Evolutionary conservation across 2,329 filamentous ascomycete genomes (phyloP), one percentile per base, ranked within the genome.

Genomic region (Aspergillus ibericus): DNA sequence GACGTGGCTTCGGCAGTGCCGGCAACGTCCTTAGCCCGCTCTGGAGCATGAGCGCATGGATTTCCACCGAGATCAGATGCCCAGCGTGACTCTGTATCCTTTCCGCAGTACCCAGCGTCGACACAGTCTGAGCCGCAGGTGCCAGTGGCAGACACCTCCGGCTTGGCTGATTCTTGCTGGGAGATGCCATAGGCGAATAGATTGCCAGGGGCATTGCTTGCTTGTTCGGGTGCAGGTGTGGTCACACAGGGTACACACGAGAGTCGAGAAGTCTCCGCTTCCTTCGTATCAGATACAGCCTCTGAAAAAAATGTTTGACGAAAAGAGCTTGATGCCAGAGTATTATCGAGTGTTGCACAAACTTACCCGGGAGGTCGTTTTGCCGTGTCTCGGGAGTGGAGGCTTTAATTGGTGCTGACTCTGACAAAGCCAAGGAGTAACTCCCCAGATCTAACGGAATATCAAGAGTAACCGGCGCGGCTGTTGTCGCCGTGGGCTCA

Each of bases 281-380:
- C 56, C 34, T 58, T 54, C n/a, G 49, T 56, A 61, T 59, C 16
- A 53, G 48, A 52, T 56, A 59, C 16, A 46, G 52, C 34, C n/a
- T 59, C 59, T 55, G 42, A 56, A 48, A 59, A 25, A 48, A 46
- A 51, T 55, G 59, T 59, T 12, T 59, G 59, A 59, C 12, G 53
- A 49, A 59, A n/a, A n/a, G n/a, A n/a, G n/a, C n/a, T n/a, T n/a
- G 20, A 53, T 56, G 7, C 52, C 59, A 25, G 25, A 56, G 20
- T 56, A 59, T 59, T 13, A 61, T 55, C 38, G 20, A 35, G 6
- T 50, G 1, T 50, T 53, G 1, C 53, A 5, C 25, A 6, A 61
- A 35, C 56, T 56, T 61, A 61, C 53, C 56, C 12, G 32, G 15
- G 56, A 61, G 15, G 55, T 53, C 22, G 53, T 47, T 10, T 59